Percentiles rank a stretch among this genome's conserved stretches.
These are phyloP conservation scores for Oryza glaberrima DNA, from an alignment of 176 grass and related monocot species.

Conservation along the genomic window DNA sequence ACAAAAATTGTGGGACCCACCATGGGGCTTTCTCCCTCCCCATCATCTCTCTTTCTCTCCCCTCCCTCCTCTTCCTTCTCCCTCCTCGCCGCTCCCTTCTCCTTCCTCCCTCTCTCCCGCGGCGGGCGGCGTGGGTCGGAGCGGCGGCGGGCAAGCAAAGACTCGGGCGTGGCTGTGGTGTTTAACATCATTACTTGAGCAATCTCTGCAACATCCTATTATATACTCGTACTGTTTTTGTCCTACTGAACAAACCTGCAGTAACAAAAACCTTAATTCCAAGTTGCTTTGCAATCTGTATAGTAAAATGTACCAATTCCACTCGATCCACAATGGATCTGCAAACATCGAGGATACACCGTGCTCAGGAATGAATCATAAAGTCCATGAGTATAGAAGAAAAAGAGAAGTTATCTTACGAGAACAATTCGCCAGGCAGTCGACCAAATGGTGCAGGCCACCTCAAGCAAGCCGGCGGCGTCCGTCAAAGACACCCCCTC, in stretches of 20 bases:
- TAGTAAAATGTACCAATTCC: constrained; percentile 88
- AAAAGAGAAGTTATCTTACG: constrained; percentile 32
- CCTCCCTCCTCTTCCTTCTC: no score
- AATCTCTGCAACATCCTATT: neutral
- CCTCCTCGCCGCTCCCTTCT: no score
- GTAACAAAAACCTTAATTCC: constrained; percentile 54
- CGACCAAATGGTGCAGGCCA: constrained; percentile 89
- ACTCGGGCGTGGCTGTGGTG: no score
- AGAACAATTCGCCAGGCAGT: constrained; percentile 80
- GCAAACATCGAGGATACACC: constrained; percentile 22
- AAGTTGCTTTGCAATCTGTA: constrained; percentile 79
- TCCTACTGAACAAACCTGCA: constrained; percentile 25
- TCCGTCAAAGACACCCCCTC: constrained; percentile 74
- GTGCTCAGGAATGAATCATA: neutral
- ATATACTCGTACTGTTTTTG: neutral
- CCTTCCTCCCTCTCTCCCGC: no score
- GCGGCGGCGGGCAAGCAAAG: no score
- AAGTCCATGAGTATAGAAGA: no score
- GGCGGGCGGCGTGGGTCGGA: no score
- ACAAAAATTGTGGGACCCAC: no score
- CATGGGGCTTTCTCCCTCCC: no score
- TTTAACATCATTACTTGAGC: constrained; percentile 1
- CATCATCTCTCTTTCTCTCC: no score
- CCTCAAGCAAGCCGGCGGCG: constrained; percentile 71
- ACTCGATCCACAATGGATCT: constrained; percentile 94